Evolutionary conservation across 2,329 filamentous ascomycete species (phyloP).

Genomic region (Trichoderma semiorbis): DNA sequence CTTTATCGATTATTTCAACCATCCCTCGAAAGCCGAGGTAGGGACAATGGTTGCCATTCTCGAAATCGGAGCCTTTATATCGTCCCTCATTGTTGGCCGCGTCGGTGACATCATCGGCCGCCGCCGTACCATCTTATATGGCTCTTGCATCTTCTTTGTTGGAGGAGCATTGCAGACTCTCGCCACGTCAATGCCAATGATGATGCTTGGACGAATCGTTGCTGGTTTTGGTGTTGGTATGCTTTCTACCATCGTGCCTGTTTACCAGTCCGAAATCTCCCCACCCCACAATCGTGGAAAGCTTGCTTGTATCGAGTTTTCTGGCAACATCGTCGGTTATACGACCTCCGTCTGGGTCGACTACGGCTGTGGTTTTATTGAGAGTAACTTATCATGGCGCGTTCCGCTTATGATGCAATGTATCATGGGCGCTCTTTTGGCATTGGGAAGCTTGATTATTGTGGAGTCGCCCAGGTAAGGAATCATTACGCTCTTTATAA

Average conservation of each 20-base stretch:
- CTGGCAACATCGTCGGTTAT: constrained; percentile 94
- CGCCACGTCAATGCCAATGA: constrained; percentile 81
- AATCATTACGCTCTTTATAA: not conserved
- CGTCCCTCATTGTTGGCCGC: constrained; percentile 80
- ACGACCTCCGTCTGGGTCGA: constrained; percentile 98
- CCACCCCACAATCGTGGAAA: constrained; percentile 94
- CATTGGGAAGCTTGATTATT: constrained; percentile 82
- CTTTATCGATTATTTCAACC: constrained; percentile 89
- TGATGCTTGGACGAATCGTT: constrained; percentile 79
- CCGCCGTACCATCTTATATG: constrained; percentile 86
- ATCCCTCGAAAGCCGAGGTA: constrained; percentile 81
- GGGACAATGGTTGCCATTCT: constrained; percentile 98
- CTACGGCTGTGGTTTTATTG: constrained; percentile 91
- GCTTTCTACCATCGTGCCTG: constrained; percentile 85
- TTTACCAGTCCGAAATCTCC: constrained; percentile 93
- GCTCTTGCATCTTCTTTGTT: constrained; percentile 79
- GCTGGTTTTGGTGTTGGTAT: constrained; percentile 85
- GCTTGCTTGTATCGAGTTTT: constrained; percentile 96
- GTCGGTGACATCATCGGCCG: constrained; percentile 91
- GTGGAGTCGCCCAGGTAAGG: constrained; percentile 88
- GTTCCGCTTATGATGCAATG: constrained; percentile 89
- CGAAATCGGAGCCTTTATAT: constrained; percentile 87
- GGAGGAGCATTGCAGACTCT: constrained; percentile 84
- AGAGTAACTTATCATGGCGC: constrained; percentile 84
- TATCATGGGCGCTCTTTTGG: constrained; percentile 84